phyloP scores from a whole-genome alignment of 371 early-diverging fungal genomes.

The Circinella minor region DNA sequence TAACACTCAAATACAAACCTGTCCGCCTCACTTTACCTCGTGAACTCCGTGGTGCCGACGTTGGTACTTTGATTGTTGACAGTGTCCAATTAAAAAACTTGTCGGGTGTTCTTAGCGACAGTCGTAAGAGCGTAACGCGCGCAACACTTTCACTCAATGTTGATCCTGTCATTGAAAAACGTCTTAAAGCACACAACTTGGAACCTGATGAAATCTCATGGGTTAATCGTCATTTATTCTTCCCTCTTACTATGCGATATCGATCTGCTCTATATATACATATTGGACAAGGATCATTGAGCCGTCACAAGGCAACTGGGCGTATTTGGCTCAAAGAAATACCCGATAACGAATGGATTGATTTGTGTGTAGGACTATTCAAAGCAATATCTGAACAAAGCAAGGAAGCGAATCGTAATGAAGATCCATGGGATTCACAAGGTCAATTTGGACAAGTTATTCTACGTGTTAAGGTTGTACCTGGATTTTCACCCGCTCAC shows the following conservation, averaged over 20 bases:
- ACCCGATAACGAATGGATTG: slow-evolving; percentile 38
- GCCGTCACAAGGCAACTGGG: slow-evolving; percentile 31
- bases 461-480: slow-evolving; percentile 34
- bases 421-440: slow-evolving; percentile 33
- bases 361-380: slow-evolving; percentile 32
- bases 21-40: slow-evolving; percentile 39
- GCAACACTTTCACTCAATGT: slow-evolving; percentile 37
- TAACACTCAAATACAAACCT: slow-evolving; percentile 46
- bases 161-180: slow-evolving; percentile 35
- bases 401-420: slow-evolving; percentile 45
- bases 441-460: slow-evolving; percentile 32
- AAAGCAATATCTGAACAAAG: slow-evolving; percentile 21
- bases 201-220: slow-evolving; percentile 6
- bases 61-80: slow-evolving; percentile 47
- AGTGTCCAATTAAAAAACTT: slow-evolving; percentile 23
- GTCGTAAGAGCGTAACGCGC: slow-evolving; percentile 6
- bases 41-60: slow-evolving; percentile 36
- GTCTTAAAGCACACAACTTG: slow-evolving; percentile 30
- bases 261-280: slow-evolving; percentile 47
- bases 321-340: slow-evolving; percentile 43
- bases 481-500: slow-evolving; percentile 48
- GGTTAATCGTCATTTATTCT: slow-evolving; percentile 30
- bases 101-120: background rate
- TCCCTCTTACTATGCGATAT: slow-evolving; percentile 47
- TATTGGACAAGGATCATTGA: slow-evolving; percentile 30